Evolutionary conservation across 148 eudicot genomes (phyloP).

Genomic region (Silene conica): DNA sequence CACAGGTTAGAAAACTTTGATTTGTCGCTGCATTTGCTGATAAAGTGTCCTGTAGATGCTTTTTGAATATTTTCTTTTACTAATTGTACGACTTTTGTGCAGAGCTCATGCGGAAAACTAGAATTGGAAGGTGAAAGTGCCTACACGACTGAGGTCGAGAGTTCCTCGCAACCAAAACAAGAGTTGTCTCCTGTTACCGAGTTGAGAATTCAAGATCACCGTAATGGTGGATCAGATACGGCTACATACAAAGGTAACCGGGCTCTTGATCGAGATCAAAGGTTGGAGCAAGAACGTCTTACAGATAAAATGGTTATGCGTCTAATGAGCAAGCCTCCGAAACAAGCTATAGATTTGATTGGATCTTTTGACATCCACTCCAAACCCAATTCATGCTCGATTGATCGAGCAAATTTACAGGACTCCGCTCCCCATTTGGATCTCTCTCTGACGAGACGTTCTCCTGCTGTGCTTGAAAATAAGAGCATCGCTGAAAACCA

Average conservation of each 20-base stretch:
- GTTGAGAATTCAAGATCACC: constrained; percentile 19
- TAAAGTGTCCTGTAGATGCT: no score
- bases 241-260: constrained; percentile 27
- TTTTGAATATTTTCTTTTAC: no score
- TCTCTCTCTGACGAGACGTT: constrained; percentile 66
- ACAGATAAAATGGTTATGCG: constrained; percentile 18
- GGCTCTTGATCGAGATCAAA: constrained; percentile 26
- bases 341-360: constrained; percentile 70
- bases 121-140: constrained; percentile 48
- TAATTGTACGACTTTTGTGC: constrained; percentile 13
- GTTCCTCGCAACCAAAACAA: constrained; percentile 27
- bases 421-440: constrained; percentile 55
- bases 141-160: constrained; percentile 24
- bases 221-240: constrained; percentile 30
- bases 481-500: constrained; percentile 40
- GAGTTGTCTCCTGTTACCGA: constrained; percentile 31
- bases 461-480: constrained; percentile 39
- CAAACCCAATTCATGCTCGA: constrained; percentile 24
- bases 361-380: constrained; percentile 54
- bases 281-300: constrained; percentile 19
- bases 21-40: neutral
- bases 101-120: constrained; percentile 85
- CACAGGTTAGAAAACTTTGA: constrained; percentile 52
- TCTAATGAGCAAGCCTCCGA: constrained; percentile 14
- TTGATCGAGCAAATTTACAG: constrained; percentile 29